Evolutionary conservation across 164 flowering plant genomes (phyloP), one percentile per base, ranked within the genome.

Genomic region (Amborella trichopoda): DNA sequence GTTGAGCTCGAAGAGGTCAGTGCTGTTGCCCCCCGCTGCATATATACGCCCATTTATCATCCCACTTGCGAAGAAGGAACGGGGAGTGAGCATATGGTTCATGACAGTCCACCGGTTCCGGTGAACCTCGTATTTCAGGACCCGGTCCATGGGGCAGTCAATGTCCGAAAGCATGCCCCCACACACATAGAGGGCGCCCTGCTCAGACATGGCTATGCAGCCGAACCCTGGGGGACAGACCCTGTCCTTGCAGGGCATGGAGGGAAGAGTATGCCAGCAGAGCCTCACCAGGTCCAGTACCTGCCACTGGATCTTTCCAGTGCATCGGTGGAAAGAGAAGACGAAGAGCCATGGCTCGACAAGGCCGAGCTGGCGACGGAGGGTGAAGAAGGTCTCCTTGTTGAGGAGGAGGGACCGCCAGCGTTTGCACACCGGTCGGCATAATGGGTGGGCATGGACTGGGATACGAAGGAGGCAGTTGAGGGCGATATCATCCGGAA

Each of bases 191-290:
- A 77, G 67, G 54, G 44, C 38, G 12, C 73, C 73, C 17, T 61
- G 59, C 18, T 21, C 56, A 9, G 75, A 69, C 14, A 63, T 19
- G 2, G 79, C 49, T 2, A 73, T 54, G 46, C 71, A 69, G 18
- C 68, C 68, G 21, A 71, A 62, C 10, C 53, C 58, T 1, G 51
- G 38, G 1, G 83, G 65, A 26, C 50, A 64, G 5, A 49, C 66
- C 5, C 37, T 23, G 1, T 55, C 28, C n/a, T n/a, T n/a, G 28
- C 58, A 52, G 0, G 82, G 83, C 77, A 71, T 71, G 5, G 71
- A 54, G 1, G 83, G 79, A 10, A 77, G 25, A 1, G 61, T 40
- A 43, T 63, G 66, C 83, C 83, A 77, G 24, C 70, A 62, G 55
- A 55, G 41, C 17, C 70, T 61, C 17, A 63, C 50, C 0, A 68